Percentiles rank a stretch among this genome's conserved stretches.
Conservation (phyloP, 2,329 filamentous ascomycete genomes). For the Penicillium sp. region DNA sequence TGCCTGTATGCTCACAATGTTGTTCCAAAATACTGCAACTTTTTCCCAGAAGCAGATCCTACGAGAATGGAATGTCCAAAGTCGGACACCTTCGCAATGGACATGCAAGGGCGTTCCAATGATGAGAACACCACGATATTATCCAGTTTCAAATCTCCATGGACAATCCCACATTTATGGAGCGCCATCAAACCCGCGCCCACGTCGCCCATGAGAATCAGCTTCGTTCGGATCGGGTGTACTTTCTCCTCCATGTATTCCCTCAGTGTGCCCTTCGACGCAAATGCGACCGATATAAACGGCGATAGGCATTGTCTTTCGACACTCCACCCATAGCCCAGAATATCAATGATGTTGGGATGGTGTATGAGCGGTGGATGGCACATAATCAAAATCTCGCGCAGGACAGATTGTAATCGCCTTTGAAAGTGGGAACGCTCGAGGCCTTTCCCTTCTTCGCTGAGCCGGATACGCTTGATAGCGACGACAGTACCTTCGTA, state of each 20-base stretch:
- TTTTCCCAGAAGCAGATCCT: conserved; percentile 13
- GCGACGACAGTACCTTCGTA: conserved; percentile 19
- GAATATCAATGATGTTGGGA: conserved; percentile 31
- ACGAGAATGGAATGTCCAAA: conserved; percentile 34
- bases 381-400: conserved; percentile 29
- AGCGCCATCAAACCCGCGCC: conserved; percentile 35
- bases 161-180: conserved; percentile 38
- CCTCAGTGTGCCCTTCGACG: conserved; percentile 29
- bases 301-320: conserved; percentile 27
- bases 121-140: conserved; percentile 36
- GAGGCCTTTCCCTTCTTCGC: conserved; percentile 7
- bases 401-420: conserved; percentile 26
- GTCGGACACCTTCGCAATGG: conserved; percentile 34
- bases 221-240: conserved; percentile 18
- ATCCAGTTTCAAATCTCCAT: conserved; percentile 40
- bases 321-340: conserved; percentile 32
- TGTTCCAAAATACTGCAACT: conserved; percentile 20
- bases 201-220: conserved; percentile 34
- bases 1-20: conserved; percentile 12
- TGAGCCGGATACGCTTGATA: conserved; percentile 22
- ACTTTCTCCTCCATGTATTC: conserved; percentile 16
- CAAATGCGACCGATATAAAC: conserved; percentile 33
- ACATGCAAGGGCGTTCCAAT: conserved; percentile 23
- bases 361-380: conserved; percentile 31
- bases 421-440: conserved; percentile 21